Evolutionary conservation across 768 basidiomycete species (phyloP), one percentile per base, ranked within the genome.

Genomic region (Suillus subaureus): DNA sequence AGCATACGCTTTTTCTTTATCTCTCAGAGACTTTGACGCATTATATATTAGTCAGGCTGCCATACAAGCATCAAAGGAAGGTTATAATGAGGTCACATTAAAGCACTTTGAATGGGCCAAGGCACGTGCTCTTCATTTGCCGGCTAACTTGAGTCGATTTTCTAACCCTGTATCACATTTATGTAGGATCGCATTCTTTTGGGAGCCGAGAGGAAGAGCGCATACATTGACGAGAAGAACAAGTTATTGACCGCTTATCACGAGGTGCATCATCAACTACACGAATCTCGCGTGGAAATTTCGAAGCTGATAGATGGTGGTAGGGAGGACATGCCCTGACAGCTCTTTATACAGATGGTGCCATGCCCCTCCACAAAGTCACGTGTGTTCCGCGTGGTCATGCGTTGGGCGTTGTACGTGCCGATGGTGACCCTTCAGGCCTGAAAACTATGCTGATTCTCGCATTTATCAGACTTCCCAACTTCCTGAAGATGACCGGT

Each of bases 71-170:
- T 89, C 94, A 15, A 89, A 93, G 72, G 93, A 98, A 70, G 87
- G 85, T 9, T 90, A 87, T 51, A 83, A 80, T 57, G 84, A 87
- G 67, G 95, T 99, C 7, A 79, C 78, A 28, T 76, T 92, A 66
- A 88, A 84, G 68, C 96, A 99, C 75, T 93, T 99, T 74, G 97
- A 99, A 80, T 99, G 97, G 97, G 97, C 97, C 15, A 97, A 94
- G 83, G 94, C 92, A 66, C 61, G n/a, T 16, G 39, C 52, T 31
- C 9, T 66, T 28, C 33, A 13, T 21, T 47, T 28, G 43, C 12
- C 6, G 35, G 37, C 18, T 63, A 57, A n/a, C 11, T 13, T 55
- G 21, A 18, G 31, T 11, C 12, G 40, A 51, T 5, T 37, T 21
- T 56, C 61, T 31, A 61, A 66, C 43, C 12, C 31, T 26, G n/a